phyloP scores from a whole-genome alignment of 73 alveolate species.

The Paramecium bursaria region DNA sequence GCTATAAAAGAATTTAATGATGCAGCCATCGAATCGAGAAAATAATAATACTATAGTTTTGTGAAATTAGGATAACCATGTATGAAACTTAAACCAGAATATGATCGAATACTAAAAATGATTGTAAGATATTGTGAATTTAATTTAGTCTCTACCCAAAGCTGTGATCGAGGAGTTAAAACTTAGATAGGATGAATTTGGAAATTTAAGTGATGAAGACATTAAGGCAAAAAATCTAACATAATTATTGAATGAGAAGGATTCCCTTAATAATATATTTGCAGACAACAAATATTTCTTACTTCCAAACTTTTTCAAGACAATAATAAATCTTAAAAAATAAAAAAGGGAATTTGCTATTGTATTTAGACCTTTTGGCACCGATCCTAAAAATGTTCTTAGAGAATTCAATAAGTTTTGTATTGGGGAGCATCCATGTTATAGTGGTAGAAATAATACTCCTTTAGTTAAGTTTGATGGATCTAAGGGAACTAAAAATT shows the following conservation, averaged over 20 bases:
- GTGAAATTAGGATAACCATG: conserved; percentile 64
- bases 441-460: conserved; percentile 88
- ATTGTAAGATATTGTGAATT: not conserved
- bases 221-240: conserved; percentile 30
- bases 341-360: conserved; percentile 92
- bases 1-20: conserved; percentile 34
- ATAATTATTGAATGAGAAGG: conserved; percentile 72
- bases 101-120: conserved; percentile 61
- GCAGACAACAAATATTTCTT: conserved; percentile 84
- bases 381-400: conserved; percentile 80
- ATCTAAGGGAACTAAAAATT: conserved; percentile 89
- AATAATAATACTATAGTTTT: conserved; percentile 47
- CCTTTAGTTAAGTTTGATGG: conserved; percentile 95
- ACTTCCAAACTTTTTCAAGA: conserved; percentile 89
- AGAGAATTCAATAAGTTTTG: conserved; percentile 96
- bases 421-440: conserved; percentile 97
- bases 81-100: conserved; percentile 69
- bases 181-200: conserved; percentile 27
- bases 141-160: conserved; percentile 31
- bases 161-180: conserved; percentile 56
- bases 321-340: conserved; percentile 90
- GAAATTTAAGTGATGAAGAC: conserved; percentile 14
- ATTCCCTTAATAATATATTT: conserved; percentile 80
- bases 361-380: conserved; percentile 93
- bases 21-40: conserved; percentile 51